Evolutionary conservation across 1,139 yeast genomes (phyloP).

Genomic region (Hansenula anomala): DNA sequence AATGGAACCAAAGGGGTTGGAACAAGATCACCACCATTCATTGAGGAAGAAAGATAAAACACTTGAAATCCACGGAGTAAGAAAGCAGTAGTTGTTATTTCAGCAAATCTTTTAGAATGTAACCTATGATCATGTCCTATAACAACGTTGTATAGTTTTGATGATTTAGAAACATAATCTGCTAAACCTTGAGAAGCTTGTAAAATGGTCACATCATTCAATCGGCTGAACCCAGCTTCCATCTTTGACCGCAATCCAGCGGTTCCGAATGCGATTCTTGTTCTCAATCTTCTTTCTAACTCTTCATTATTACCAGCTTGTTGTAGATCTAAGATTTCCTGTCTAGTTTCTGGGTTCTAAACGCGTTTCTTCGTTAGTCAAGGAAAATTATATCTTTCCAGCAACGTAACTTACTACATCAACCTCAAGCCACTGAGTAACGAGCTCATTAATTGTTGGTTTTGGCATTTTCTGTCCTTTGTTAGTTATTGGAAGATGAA

Average conservation of each 20-base stretch:
- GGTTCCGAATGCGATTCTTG: conserved; percentile 81
- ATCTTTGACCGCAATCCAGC: conserved; percentile 85
- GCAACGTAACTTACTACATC: conserved; percentile 29
- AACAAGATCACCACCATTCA: conserved; percentile 34
- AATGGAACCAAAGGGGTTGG: conserved; percentile 96
- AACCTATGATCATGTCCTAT: conserved; percentile 91
- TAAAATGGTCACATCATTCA: conserved; percentile 85
- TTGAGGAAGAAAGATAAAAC: conserved; percentile 43
- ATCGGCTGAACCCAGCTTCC: conserved; percentile 86
- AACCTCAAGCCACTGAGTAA: conserved; percentile 43
- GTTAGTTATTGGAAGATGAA: background rate
- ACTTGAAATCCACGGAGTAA: conserved; percentile 65
- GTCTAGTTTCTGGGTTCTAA: conserved; percentile 47
- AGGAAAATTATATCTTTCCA: too few species aligned
- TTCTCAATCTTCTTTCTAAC: conserved; percentile 41
- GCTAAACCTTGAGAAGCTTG: conserved; percentile 95
- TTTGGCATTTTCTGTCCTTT: background rate
- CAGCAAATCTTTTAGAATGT: conserved; percentile 76
- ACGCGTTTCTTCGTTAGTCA: too few species aligned
- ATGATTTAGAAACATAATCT: conserved; percentile 41
- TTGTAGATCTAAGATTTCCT: conserved; percentile 50
- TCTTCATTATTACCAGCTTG: conserved; percentile 38
- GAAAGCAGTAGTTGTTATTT: conserved; percentile 73
- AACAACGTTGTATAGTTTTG: conserved; percentile 51
- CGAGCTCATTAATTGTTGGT: conserved; percentile 25